A percentile compares a stretch with the other conserved stretches of the same genome.
phyloP scores from a whole-genome alignment of 306 rosid species.

The Aeschynomene evenia region DNA sequence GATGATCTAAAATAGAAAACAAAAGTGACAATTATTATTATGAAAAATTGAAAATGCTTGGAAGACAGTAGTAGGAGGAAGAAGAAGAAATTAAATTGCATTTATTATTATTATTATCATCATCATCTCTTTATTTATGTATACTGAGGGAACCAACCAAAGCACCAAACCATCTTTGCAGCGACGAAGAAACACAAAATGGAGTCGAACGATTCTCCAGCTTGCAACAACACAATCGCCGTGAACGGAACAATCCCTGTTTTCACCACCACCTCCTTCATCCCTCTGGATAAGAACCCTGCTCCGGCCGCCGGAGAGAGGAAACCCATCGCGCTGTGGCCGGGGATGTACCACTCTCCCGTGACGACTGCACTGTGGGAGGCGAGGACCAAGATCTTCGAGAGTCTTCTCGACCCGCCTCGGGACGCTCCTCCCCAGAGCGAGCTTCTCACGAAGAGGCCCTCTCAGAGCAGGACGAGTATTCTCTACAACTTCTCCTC shows the following conservation, averaged over 20 bases:
- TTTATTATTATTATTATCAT: no score
- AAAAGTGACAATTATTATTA: no score
- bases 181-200: constrained; percentile 16
- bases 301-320: constrained; percentile 23
- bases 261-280: constrained; percentile 19
- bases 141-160: no score
- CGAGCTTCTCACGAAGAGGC: constrained; percentile 71
- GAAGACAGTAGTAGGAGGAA: no score
- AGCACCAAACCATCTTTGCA: no score
- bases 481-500: constrained; percentile 73
- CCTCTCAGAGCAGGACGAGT: constrained; percentile 79
- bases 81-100: no score
- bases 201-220: constrained; percentile 54
- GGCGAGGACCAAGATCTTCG: constrained; percentile 65
- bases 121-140: no score
- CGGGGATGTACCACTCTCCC: constrained; percentile 95
- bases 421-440: constrained; percentile 88
- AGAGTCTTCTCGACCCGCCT: constrained; percentile 75
- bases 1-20: no score
- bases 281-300: not conserved
- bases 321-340: constrained; percentile 79
- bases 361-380: constrained; percentile 94
- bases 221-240: constrained; percentile 45
- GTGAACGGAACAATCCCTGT: constrained; percentile 74
- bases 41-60: no score